Evolutionary conservation across 305 asterid genomes (phyloP).

Genomic region (Fraxinus baroniana): DNA sequence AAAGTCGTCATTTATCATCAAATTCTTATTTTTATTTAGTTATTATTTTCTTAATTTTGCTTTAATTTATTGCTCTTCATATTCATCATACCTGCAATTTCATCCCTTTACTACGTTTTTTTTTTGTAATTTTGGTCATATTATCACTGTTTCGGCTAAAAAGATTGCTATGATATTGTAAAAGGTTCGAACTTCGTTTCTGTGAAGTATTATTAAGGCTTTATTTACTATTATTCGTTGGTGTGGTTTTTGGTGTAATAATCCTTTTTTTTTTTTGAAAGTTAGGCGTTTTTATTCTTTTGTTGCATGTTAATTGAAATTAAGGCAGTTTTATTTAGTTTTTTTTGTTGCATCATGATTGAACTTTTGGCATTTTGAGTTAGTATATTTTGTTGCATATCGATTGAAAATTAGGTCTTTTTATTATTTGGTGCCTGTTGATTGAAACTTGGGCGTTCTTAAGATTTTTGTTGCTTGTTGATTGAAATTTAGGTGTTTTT

Average conservation of each 20-base stretch:
- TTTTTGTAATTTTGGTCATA: background rate
- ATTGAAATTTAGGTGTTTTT: conserved; percentile 2
- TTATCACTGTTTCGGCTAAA: background rate
- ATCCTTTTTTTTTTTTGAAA: background rate
- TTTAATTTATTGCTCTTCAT: background rate
- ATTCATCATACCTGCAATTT: background rate
- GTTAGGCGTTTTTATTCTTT: background rate
- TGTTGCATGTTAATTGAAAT: conserved; percentile 1
- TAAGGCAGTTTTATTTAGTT: background rate
- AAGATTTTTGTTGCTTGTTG: background rate
- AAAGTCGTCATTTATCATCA: conserved; percentile 1
- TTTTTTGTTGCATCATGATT: conserved; percentile 6
- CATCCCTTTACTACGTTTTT: background rate
- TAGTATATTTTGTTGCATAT: conserved; percentile 5
- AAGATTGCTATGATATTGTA: background rate
- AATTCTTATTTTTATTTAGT: background rate
- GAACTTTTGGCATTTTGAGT: conserved; percentile 1
- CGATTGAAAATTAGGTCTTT: conserved; percentile 3
- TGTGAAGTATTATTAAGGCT: background rate
- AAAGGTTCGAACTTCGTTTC: background rate
- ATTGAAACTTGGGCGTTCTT: conserved; percentile 4
- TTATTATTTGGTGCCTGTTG: conserved; percentile 2
- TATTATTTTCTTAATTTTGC: background rate
- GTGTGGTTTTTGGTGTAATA: background rate
- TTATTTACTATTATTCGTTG: conserved; percentile 11